These are phyloP conservation scores for Wickerhamomyces rabaulensis DNA, from an alignment of 805 yeast species.

Conservation along the genomic window DNA sequence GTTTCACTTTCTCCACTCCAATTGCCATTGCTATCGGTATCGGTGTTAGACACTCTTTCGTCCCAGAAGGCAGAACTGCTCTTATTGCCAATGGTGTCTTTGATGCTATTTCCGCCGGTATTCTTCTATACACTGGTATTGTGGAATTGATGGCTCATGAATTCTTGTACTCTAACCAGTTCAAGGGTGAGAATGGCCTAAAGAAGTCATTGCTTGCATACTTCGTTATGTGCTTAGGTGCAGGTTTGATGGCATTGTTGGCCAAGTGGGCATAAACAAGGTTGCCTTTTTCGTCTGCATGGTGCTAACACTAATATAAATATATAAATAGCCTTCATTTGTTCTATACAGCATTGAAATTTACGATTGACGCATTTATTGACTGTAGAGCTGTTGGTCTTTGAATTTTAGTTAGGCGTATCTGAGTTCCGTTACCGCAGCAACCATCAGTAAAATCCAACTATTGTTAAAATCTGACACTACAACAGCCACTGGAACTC, in stretches of 20 bases:
- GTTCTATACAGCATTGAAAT: too few relatives aligned
- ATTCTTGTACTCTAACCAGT: slow-evolving; percentile 54
- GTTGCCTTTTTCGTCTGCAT: too few relatives aligned
- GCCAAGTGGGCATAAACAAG: slow-evolving; percentile 62
- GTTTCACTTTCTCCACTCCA: slow-evolving; percentile 59
- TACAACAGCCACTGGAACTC: too few relatives aligned
- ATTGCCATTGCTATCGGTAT: slow-evolving; percentile 74
- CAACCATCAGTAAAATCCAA: too few relatives aligned
- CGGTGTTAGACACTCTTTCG: slow-evolving; percentile 61
- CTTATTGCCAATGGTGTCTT: slow-evolving; percentile 66
- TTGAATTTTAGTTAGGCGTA: too few relatives aligned
- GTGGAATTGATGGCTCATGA: slow-evolving; percentile 81
- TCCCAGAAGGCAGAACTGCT: slow-evolving; percentile 52
- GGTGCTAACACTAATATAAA: not conserved
- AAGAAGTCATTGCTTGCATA: slow-evolving; percentile 48
- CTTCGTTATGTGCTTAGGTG: slow-evolving; percentile 51
- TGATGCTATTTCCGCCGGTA: slow-evolving; percentile 75
- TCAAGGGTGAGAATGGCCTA: slow-evolving; percentile 54
- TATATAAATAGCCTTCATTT: too few relatives aligned
- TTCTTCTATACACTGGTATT: slow-evolving; percentile 68
- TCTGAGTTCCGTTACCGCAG: too few relatives aligned
- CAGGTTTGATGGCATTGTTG: slow-evolving; percentile 72
- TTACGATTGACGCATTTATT: not conserved
- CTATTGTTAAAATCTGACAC: too few relatives aligned
- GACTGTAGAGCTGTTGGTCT: not conserved